These are phyloP conservation scores for Ajuga reptans DNA, from an alignment of 305 asterid species.

Conservation along the genomic window DNA sequence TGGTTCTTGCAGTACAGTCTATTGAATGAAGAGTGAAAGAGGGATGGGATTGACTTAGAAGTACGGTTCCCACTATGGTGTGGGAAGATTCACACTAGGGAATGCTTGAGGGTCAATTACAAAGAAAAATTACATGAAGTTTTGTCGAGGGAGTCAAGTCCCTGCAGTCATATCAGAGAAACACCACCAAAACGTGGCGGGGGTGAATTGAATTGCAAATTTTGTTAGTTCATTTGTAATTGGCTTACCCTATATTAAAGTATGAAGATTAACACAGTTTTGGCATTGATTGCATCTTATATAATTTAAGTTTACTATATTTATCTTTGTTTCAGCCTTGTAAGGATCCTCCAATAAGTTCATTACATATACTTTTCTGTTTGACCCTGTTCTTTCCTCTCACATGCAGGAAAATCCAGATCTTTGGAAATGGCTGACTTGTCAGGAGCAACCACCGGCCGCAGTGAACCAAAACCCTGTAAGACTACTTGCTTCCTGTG, in stretches of 20 bases:
- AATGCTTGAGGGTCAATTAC: too few relatives aligned
- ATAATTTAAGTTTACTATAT: not conserved
- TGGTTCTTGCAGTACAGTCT: too few relatives aligned
- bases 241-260: not conserved
- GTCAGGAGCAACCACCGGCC: conserved; percentile 78
- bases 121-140: too few relatives aligned
- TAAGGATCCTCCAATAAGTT: not conserved
- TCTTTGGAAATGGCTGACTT: conserved; percentile 80
- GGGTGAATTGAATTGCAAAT: too few relatives aligned
- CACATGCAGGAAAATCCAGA: conserved; percentile 75
- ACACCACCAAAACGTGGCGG: too few relatives aligned
- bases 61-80: not conserved
- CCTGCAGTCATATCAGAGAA: too few relatives aligned
- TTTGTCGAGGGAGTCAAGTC: too few relatives aligned
- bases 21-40: too few relatives aligned
- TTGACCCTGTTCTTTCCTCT: not conserved
- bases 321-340: too few relatives aligned
- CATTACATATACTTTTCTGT: not conserved
- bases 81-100: not conserved
- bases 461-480: conserved; percentile 56
- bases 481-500: conserved; percentile 21
- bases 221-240: too few relatives aligned
- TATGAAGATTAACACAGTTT: not conserved
- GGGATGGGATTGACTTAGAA: too few relatives aligned
- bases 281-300: not conserved